phyloP scores from a whole-genome alignment of 139 green algal species.

The Pseudopediastrum boryanum region DNA sequence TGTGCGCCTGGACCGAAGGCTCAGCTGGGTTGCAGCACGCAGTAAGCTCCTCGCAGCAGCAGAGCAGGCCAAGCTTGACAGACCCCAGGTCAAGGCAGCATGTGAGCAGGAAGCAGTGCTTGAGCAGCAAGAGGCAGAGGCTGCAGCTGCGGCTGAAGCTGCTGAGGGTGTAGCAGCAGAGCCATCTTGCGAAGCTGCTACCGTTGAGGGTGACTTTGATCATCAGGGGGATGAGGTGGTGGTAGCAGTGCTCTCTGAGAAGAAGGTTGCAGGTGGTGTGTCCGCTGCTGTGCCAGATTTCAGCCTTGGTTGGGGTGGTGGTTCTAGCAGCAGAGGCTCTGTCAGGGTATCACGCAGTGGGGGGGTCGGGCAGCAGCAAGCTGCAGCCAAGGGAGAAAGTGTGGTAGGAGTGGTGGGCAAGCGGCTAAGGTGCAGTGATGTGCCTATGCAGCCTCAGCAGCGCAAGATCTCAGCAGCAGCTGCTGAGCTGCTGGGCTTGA shows the following conservation, averaged over 20 bases:
- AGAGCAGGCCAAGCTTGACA: background rate
- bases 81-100: background rate
- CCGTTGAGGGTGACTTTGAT: too few relatives aligned
- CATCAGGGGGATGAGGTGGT: background rate
- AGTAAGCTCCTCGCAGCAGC: slow-evolving; percentile 18
- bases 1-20: slow-evolving; percentile 28
- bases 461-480: too few relatives aligned
- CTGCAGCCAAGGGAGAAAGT: background rate
- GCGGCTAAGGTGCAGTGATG: background rate
- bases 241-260: background rate
- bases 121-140: background rate
- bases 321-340: too few relatives aligned
- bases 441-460: too few relatives aligned
- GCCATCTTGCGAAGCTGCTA: background rate
- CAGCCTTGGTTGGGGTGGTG: too few relatives aligned
- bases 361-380: background rate
- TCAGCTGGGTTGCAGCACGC: slow-evolving; percentile 9
- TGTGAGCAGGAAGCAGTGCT: too few relatives aligned
- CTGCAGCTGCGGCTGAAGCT: slow-evolving; percentile 10
- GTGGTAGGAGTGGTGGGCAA: background rate
- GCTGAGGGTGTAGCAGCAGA: slow-evolving; percentile 5
- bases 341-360: too few relatives aligned
- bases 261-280: background rate
- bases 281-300: too few relatives aligned
- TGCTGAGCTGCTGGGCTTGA: background rate